Conservation (phyloP, 257 asterid genomes). For the Rehmannia glutinosa region DNA sequence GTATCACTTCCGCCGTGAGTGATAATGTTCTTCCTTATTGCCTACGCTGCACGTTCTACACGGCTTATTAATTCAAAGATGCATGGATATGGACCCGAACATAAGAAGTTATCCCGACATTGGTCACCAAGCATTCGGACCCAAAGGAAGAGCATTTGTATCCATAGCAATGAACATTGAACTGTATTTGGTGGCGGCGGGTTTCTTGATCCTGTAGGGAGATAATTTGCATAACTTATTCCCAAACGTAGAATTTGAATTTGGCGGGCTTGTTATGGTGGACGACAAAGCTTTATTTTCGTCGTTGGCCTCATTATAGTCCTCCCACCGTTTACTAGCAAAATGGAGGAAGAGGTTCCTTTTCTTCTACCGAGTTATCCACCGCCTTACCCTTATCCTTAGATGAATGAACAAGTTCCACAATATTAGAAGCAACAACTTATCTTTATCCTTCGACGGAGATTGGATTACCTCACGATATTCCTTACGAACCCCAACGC, state of each 20-base stretch:
- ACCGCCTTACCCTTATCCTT: too few relatives aligned
- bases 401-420: too few relatives aligned
- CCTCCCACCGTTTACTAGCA: too few relatives aligned
- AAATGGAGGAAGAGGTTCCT: too few relatives aligned
- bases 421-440: too few relatives aligned
- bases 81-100: constrained; percentile 74
- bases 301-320: constrained; percentile 57
- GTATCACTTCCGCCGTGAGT: too few relatives aligned
- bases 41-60: constrained; percentile 56
- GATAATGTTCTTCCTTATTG: constrained; percentile 54
- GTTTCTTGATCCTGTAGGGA: constrained; percentile 85
- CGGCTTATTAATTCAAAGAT: constrained; percentile 61
- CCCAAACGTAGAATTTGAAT: constrained; percentile 30
- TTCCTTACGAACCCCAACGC: too few relatives aligned
- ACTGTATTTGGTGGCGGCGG: constrained; percentile 78
- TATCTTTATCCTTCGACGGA: too few relatives aligned
- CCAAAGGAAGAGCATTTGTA: constrained; percentile 48
- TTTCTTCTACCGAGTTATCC: too few relatives aligned
- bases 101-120: constrained; percentile 74
- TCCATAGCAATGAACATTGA: constrained; percentile 66
- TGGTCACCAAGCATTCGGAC: constrained; percentile 70
- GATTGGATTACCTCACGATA: too few relatives aligned
- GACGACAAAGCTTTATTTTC: constrained; percentile 45
- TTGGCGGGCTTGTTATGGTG: constrained; percentile 44
- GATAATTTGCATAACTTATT: constrained; percentile 55